Evolutionary conservation across 179 eudicot genomes (phyloP), one percentile per base, ranked within the genome.

Genomic region (Vitellaria paradoxa): DNA sequence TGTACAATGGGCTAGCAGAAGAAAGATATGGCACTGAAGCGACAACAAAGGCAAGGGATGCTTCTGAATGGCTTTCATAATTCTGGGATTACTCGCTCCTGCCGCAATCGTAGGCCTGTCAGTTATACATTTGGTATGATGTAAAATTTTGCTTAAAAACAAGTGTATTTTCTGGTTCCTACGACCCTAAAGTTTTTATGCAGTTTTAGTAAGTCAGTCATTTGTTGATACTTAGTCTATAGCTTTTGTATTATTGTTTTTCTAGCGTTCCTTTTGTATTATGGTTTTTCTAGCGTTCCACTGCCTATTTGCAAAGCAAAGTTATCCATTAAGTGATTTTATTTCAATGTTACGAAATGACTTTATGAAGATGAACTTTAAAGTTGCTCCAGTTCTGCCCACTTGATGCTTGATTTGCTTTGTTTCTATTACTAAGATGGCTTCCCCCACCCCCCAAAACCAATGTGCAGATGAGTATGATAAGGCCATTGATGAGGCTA

Each of bases 61-160:
- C 80, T 81, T 68, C 13, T 87, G 52, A 81, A 76, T 78, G 83
- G 78, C 75, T 81, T 77, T 77, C 86, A 70, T 52, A 30, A 78
- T 70, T 75, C 82, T 75, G 85, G 87, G 26, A 72, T 85, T 65
- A 84, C 92, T 53, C 91, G 98, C 60, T 85, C 99, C 37, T 85
- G 91, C 74, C 99, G 97, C 70, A 77, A 65, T 76, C 88, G 89
- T 9, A 86, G 74, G 73, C 92, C 91, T 75, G 89, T 88, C 77
- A 85, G 52, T 52, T 96, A 96, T 75, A 91, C 91, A 81, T 96
- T 85, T 88, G 97, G 98, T 96, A 96, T 76, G 89, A 45, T 64
- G 42, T 26, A 15, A 17, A 45, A 47, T 40, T 30, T 50, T 49
- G n/a, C 50, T 50, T 62, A 45, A 14, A 20, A 9, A 42, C n/a